These are phyloP conservation scores for Zymoseptoria passerinii DNA, from an alignment of 2,329 filamentous ascomycete species.

Conservation along the genomic window DNA sequence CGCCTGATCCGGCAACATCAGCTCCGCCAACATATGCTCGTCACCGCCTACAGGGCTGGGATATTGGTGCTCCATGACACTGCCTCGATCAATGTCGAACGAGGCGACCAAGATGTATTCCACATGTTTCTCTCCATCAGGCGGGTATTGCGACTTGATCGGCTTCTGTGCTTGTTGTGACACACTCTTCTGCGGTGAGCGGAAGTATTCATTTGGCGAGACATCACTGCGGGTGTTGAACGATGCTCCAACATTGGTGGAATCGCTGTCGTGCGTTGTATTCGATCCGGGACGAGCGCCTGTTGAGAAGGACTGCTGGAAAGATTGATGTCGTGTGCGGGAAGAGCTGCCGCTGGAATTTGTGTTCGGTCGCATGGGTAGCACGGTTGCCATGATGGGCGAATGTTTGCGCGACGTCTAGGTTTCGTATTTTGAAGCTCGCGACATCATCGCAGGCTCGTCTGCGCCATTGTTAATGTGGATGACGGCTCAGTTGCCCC, in stretches of 20 bases:
- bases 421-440: background rate
- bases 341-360: slow-evolving; percentile 19
- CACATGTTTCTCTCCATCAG: slow-evolving; percentile 71
- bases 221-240: slow-evolving; percentile 2
- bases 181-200: slow-evolving; percentile 5
- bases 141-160: slow-evolving; percentile 43
- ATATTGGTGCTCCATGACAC: slow-evolving; percentile 97
- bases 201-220: slow-evolving; percentile 17
- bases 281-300: slow-evolving; percentile 16
- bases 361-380: slow-evolving; percentile 24
- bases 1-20: slow-evolving; percentile 96
- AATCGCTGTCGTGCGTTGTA: slow-evolving; percentile 5
- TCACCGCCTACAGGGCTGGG: slow-evolving; percentile 91
- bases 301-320: slow-evolving; percentile 35
- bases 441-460: background rate
- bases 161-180: slow-evolving; percentile 11
- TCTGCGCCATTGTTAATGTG: background rate
- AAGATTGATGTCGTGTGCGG: slow-evolving; percentile 33
- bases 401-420: background rate
- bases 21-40: slow-evolving; percentile 94
- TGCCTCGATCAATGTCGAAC: slow-evolving; percentile 92
- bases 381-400: slow-evolving; percentile 24
- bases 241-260: slow-evolving; percentile 4
- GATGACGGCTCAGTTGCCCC: background rate
- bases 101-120: slow-evolving; percentile 97